Conservation (phyloP, 2,329 filamentous ascomycete genomes). For the Penicillium glabrum region DNA sequence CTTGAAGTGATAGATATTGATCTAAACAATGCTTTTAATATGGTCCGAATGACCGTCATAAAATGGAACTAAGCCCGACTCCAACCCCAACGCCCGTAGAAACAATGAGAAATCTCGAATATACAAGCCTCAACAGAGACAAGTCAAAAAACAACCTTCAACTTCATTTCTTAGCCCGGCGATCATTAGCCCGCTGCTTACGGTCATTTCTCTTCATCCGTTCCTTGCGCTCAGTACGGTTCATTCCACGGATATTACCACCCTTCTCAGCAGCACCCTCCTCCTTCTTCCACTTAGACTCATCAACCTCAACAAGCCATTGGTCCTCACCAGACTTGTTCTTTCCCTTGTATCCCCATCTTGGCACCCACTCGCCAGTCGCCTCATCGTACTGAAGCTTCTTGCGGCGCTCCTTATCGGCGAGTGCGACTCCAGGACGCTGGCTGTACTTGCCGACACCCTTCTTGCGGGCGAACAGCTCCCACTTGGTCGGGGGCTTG, state of each 20-base stretch:
- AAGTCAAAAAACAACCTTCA: conserved; percentile 11
- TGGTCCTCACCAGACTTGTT: conserved; percentile 81
- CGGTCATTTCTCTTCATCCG: conserved; percentile 64
- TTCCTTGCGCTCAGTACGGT: conserved; percentile 67
- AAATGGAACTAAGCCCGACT: conserved; percentile 19
- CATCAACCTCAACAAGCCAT: conserved; percentile 91
- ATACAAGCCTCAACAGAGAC: not conserved
- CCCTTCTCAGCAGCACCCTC: conserved; percentile 55
- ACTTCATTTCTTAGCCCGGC: conserved; percentile 43
- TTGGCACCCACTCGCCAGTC: conserved; percentile 83
- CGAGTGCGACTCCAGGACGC: conserved; percentile 53
- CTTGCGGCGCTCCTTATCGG: conserved; percentile 62
- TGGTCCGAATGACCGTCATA: conserved; percentile 15
- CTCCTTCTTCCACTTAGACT: conserved; percentile 70
- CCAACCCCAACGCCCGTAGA: conserved; percentile 28
- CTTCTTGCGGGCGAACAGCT: conserved; percentile 94
- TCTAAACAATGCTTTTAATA: conserved; percentile 26
- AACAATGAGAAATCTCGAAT: conserved; percentile 8
- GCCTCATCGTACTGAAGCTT: conserved; percentile 83
- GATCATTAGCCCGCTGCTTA: conserved; percentile 66
- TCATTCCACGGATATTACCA: conserved; percentile 65
- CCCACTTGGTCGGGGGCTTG: conserved; percentile 89
- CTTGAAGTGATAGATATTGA: conserved; percentile 9
- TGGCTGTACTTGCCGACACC: conserved; percentile 84
- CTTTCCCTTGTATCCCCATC: conserved; percentile 91